These are phyloP conservation scores for Trametes gibbosa DNA, from an alignment of 768 basidiomycete genomes.

Conservation along the genomic window DNA sequence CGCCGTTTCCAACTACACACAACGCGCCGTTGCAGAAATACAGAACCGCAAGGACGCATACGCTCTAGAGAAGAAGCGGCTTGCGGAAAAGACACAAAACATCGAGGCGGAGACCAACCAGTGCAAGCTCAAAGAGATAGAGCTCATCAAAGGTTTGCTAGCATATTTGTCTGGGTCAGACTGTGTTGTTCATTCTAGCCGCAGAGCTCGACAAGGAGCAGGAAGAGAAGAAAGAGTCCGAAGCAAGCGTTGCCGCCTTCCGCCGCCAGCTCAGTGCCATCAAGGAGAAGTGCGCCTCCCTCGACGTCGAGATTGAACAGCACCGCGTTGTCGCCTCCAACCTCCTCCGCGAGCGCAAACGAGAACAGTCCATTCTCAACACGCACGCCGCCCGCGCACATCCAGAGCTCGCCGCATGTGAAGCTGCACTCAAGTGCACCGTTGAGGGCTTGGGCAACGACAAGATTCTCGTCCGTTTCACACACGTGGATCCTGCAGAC, in stretches of 20 bases:
- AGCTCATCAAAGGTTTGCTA: slow-evolving; percentile 70
- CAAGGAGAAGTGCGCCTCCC: slow-evolving; percentile 52
- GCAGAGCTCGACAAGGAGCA: slow-evolving; percentile 67
- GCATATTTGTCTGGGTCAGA: slow-evolving; percentile 5
- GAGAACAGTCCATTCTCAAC: slow-evolving; percentile 58
- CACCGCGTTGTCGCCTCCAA: slow-evolving; percentile 60
- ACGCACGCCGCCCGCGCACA: slow-evolving; percentile 48
- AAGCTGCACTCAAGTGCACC: slow-evolving; percentile 55
- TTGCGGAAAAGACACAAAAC: slow-evolving; percentile 57
- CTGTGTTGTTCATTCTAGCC: background rate
- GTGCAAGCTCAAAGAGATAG: slow-evolving; percentile 77
- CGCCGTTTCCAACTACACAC: slow-evolving; percentile 70
- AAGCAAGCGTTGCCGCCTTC: slow-evolving; percentile 55
- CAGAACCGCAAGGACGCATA: slow-evolving; percentile 64
- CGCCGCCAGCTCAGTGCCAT: slow-evolving; percentile 66
- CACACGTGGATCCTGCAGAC: slow-evolving; percentile 56
- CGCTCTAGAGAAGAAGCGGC: slow-evolving; percentile 56
- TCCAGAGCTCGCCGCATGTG: slow-evolving; percentile 56
- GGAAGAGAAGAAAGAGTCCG: slow-evolving; percentile 69
- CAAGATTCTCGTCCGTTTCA: slow-evolving; percentile 72
- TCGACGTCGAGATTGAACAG: slow-evolving; percentile 73
- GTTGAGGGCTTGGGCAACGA: slow-evolving; percentile 81
- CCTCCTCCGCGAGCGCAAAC: slow-evolving; percentile 66
- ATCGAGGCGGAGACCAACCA: slow-evolving; percentile 69
- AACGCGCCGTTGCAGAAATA: slow-evolving; percentile 66